A percentile compares a stretch with the other conserved stretches of the same genome.
phyloP scores from a whole-genome alignment of 306 rosid species.

The Chamaecrista fasciculata region DNA sequence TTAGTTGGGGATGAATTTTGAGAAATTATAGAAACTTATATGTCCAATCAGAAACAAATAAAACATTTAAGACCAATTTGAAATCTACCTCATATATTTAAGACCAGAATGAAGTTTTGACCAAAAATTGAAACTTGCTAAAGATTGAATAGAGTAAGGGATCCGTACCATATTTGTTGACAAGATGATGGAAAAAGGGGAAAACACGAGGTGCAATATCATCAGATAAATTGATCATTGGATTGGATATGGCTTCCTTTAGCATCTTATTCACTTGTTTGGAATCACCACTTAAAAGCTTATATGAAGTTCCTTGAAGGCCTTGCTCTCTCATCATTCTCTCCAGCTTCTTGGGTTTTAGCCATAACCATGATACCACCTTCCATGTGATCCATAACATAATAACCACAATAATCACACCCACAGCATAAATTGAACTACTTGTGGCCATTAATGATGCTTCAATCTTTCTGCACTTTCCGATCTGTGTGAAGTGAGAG shows the following conservation, averaged over 20 bases:
- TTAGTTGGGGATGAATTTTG: too few species aligned
- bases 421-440: neutral
- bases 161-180: conserved; percentile 40
- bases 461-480: neutral
- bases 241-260: conserved; percentile 35
- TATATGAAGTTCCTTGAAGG: conserved; percentile 31
- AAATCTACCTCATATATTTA: too few species aligned
- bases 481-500: too few species aligned
- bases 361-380: conserved; percentile 38
- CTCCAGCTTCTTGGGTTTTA: conserved; percentile 43
- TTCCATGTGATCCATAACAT: conserved; percentile 36
- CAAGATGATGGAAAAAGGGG: conserved; percentile 14
- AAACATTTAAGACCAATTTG: too few species aligned
- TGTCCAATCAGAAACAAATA: too few species aligned
- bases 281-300: conserved; percentile 30
- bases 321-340: conserved; percentile 36
- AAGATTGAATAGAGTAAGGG: too few species aligned
- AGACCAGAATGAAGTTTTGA: too few species aligned
- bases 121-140: too few species aligned
- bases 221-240: conserved; percentile 37
- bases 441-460: neutral
- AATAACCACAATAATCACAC: neutral
- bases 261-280: conserved; percentile 11
- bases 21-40: too few species aligned
- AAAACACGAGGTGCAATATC: conserved; percentile 28